A percentile compares a stretch with the other conserved stretches of the same genome.
Conservation (phyloP, 768 basidiomycete genomes). For the Termitomyces sp. region DNA sequence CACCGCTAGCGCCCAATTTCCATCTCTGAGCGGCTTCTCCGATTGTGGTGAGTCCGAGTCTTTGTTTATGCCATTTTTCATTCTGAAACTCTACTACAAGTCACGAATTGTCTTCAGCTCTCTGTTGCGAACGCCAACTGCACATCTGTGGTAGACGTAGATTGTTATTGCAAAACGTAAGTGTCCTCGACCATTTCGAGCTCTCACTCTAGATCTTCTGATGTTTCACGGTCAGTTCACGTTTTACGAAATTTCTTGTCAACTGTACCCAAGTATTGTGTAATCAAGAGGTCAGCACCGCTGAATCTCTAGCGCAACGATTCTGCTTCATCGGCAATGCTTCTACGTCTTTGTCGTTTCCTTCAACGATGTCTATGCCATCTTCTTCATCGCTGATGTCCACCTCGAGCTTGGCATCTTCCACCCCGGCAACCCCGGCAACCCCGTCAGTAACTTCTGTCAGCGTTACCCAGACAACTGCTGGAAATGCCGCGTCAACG, state of each 20-base stretch:
- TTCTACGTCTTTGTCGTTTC: slow-evolving; percentile 18
- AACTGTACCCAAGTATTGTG: slow-evolving; percentile 32
- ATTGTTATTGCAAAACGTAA: slow-evolving; percentile 43
- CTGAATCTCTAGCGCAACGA: slow-evolving; percentile 39
- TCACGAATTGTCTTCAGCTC: slow-evolving; percentile 34
- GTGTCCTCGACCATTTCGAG: slow-evolving; percentile 4
- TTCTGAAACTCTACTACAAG: slow-evolving; percentile 20
- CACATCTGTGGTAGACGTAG: slow-evolving; percentile 36
- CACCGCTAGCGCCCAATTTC: slow-evolving; percentile 30
- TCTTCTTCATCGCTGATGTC: neutral
- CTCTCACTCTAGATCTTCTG: too few relatives aligned
- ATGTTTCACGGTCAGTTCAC: slow-evolving; percentile 16
- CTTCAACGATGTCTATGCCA: slow-evolving; percentile 7
- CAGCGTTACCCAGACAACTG: neutral
- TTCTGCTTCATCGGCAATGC: slow-evolving; percentile 33
- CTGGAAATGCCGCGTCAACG: slow-evolving; percentile 4
- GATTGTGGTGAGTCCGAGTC: slow-evolving; percentile 28
- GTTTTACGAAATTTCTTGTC: slow-evolving; percentile 30
- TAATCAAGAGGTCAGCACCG: slow-evolving; percentile 27
- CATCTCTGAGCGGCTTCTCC: slow-evolving; percentile 30
- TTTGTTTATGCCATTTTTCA: neutral
- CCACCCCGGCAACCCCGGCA: slow-evolving; percentile 5
- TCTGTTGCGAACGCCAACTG: slow-evolving; percentile 33
- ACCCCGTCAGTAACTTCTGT: slow-evolving; percentile 5
- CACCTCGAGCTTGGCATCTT: slow-evolving; percentile 4